These are phyloP conservation scores for Quercus wislizeni DNA, from an alignment of 306 rosid genomes.

Conservation along the genomic window DNA sequence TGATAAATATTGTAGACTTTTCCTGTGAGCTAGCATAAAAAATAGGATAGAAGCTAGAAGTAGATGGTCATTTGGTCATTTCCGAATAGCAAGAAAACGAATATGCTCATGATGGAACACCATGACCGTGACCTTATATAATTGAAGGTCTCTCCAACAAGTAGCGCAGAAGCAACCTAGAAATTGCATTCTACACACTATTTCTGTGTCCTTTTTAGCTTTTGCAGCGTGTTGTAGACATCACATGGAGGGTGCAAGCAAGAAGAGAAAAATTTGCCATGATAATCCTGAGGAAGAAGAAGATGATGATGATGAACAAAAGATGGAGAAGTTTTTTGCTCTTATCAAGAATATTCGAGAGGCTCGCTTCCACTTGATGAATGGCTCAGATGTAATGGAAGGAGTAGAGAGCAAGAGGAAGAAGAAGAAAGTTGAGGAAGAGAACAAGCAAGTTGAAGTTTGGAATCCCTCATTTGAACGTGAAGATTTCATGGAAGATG, in stretches of 20 bases:
- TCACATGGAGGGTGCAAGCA: slow-evolving; percentile 30
- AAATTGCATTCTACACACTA: slow-evolving; percentile 13
- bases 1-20: too few species aligned
- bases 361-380: slow-evolving; percentile 40
- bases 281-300: slow-evolving; percentile 1
- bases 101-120: neutral
- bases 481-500: slow-evolving; percentile 47
- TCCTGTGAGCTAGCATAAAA: too few species aligned
- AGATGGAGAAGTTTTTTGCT: slow-evolving; percentile 43
- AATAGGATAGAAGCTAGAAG: too few species aligned
- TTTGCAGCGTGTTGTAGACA: neutral
- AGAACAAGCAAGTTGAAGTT: slow-evolving; percentile 10
- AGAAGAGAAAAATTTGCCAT: slow-evolving; percentile 41
- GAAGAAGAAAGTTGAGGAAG: neutral
- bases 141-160: neutral
- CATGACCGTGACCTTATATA: slow-evolving; percentile 16
- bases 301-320: slow-evolving; percentile 35
- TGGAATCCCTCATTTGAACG: slow-evolving; percentile 55
- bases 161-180: slow-evolving; percentile 33
- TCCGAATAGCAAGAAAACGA: neutral
- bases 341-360: slow-evolving; percentile 53
- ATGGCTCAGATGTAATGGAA: neutral
- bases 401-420: neutral
- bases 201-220: too few species aligned
- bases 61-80: too few species aligned